Evolutionary conservation across 176 grass and related monocot species (phyloP), one percentile per base, ranked within the genome.

Genomic region (Tillandsia leiboldiana): DNA sequence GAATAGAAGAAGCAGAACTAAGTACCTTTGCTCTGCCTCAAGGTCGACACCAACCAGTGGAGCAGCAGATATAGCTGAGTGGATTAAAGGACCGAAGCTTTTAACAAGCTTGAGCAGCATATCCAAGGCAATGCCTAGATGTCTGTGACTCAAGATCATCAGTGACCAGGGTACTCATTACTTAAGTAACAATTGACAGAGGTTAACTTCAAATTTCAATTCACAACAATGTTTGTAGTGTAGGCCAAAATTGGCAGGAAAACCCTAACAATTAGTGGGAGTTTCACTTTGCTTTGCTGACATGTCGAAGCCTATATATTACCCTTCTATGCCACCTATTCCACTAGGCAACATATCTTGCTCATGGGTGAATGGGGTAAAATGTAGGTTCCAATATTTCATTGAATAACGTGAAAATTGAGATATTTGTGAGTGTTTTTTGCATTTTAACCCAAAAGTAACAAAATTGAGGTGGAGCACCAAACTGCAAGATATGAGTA

Each of bases 21-120:
- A 61, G 63, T 65, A 95, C 90, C 78, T 86, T 58, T 87, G 72
- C 50, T 82, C 90, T 26, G 83, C 81, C 65, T 87, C 78, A 4
- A 87, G 75, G 65, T 87, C 90, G 33, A 90, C 78, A 66, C 90
- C 70, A 51, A 85, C 81, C 62, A 75, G 72, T 48, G 81, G 72
- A 70, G 62, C 15, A 70, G 70, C 76, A 9, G 53, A 90, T 48
- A 95, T 23, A 72, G 84, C 71, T 28, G 91, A 90, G 63, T 50
- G 83, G 65, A 90, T 85, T 14, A 85, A 72, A 24, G 81, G 23
- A 70, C 87, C 80, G 69, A 90, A 95, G 63, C 49, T 80, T 79
- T 78, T 82, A 9, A 90, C 68, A 54, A 90, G 72, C 51, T 72
- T 84, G 65, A 80, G 68, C 64, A 82, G 61, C 69, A 78, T 87